These are phyloP conservation scores for Pythium guiyangense DNA, from an alignment of 352 stramenopile genomes.

Conservation along the genomic window DNA sequence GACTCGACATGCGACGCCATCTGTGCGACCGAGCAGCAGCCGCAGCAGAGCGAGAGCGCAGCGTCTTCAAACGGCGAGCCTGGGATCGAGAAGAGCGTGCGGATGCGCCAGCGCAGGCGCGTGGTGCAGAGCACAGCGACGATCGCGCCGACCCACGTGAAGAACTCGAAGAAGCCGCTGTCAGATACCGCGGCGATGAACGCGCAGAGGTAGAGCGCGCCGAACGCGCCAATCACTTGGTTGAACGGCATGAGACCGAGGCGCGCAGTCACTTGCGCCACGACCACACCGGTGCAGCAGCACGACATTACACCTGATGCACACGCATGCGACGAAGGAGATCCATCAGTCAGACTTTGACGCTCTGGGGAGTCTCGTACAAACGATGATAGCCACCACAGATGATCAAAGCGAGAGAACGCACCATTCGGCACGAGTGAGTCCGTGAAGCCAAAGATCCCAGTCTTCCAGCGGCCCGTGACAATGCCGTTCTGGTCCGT, in stretches of 20 bases:
- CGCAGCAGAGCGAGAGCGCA: slow-evolving; percentile 46
- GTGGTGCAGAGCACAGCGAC: slow-evolving; percentile 32
- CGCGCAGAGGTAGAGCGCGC: slow-evolving; percentile 42
- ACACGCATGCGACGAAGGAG: not conserved
- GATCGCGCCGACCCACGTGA: slow-evolving; percentile 28
- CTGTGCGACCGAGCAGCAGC: slow-evolving; percentile 72
- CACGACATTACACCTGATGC: slow-evolving; percentile 52
- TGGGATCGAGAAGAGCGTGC: slow-evolving; percentile 56
- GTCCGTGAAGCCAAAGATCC: slow-evolving; percentile 64
- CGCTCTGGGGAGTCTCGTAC: not conserved
- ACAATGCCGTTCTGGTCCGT: slow-evolving; percentile 68
- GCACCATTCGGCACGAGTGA: slow-evolving; percentile 67
- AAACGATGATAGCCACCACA: not conserved
- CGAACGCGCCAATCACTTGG: slow-evolving; percentile 46
- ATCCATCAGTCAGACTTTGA: no score
- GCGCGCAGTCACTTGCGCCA: slow-evolving; percentile 60
- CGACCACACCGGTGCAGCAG: slow-evolving; percentile 53
- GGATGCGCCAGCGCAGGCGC: slow-evolving; percentile 56
- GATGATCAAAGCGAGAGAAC: no score
- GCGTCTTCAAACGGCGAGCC: slow-evolving; percentile 51
- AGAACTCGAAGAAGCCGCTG: slow-evolving; percentile 31
- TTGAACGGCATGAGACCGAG: slow-evolving; percentile 56
- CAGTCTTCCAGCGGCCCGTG: slow-evolving; percentile 72
- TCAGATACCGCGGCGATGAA: slow-evolving; percentile 25
- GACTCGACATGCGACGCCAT: slow-evolving; percentile 79